Percentiles rank a stretch among this genome's conserved stretches.
phyloP scores from a whole-genome alignment of 306 rosid species.

The Castanopsis chinensis region DNA sequence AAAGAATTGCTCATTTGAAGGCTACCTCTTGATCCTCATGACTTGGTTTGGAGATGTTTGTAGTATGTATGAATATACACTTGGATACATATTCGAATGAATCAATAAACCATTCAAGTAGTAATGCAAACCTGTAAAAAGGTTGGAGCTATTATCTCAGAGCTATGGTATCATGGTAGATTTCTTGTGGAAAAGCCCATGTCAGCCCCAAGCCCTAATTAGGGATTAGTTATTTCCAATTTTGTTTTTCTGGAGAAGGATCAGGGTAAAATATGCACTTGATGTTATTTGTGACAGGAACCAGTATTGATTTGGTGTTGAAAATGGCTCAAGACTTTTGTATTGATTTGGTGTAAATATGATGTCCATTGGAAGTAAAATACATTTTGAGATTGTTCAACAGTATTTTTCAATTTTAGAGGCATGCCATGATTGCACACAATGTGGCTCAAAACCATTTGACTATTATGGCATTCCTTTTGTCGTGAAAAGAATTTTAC shows the following conservation, averaged over 20 bases:
- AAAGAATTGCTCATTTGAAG: constrained; percentile 3
- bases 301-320: not conserved
- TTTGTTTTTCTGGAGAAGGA: not conserved
- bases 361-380: not conserved
- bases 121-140: not conserved
- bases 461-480: too few species aligned
- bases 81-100: not conserved
- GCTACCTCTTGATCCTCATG: constrained; percentile 7
- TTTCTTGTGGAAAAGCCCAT: constrained; percentile 10
- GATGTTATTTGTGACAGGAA: not conserved
- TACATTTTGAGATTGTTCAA: not conserved
- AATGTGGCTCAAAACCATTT: not conserved
- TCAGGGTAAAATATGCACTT: not conserved
- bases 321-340: not conserved
- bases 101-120: not conserved
- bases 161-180: constrained; percentile 14
- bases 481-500: too few species aligned
- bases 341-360: not conserved
- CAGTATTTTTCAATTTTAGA: not conserved
- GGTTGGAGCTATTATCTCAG: not conserved
- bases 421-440: too few species aligned
- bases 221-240: constrained; percentile 11
- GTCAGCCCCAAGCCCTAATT: constrained; percentile 6
- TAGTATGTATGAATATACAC: constrained; percentile 6
- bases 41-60: constrained; percentile 18